Conservation (phyloP, 768 basidiomycete genomes). For the Dentipellis fragilis region DNA sequence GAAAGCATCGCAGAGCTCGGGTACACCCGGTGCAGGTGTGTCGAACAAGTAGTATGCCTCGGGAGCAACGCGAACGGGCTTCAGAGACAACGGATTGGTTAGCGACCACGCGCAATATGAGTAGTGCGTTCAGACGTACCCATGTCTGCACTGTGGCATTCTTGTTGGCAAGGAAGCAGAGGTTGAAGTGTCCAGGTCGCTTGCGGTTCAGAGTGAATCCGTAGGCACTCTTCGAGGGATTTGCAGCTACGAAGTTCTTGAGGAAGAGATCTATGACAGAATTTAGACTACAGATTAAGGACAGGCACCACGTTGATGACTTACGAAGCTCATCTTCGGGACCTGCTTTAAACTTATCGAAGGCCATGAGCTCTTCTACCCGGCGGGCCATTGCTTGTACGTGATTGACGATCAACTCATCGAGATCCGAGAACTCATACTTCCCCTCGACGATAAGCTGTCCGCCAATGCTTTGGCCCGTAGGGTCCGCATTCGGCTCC, state of each 20-base stretch:
- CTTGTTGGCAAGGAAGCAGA: slow-evolving; percentile 90
- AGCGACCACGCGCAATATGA: background rate
- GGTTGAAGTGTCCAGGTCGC: slow-evolving; percentile 85
- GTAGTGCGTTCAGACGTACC: slow-evolving; percentile 41
- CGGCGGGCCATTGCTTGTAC: slow-evolving; percentile 89
- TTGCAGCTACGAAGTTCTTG: slow-evolving; percentile 85
- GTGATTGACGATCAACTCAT: slow-evolving; percentile 95
- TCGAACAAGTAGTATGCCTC: slow-evolving; percentile 88
- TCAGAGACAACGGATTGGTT: background rate
- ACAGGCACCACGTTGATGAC: slow-evolving; percentile 23
- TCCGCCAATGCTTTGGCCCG: slow-evolving; percentile 51
- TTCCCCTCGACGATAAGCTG: slow-evolving; percentile 65
- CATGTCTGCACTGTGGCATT: slow-evolving; percentile 84
- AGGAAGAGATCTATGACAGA: slow-evolving; percentile 61
- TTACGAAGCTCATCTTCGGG: slow-evolving; percentile 84
- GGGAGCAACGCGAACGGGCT: slow-evolving; percentile 83
- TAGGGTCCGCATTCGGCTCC: slow-evolving; percentile 68
- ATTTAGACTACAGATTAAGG: background rate
- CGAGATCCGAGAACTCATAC: slow-evolving; percentile 86
- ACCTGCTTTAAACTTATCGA: slow-evolving; percentile 90
- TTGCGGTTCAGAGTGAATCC: slow-evolving; percentile 88
- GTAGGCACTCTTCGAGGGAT: slow-evolving; percentile 91
- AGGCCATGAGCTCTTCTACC: slow-evolving; percentile 89
- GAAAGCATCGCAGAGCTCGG: slow-evolving; percentile 94
- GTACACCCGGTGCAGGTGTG: slow-evolving; percentile 82